Evolutionary conservation across 192 early-diverging fungal species (phyloP).

Genomic region (Coemansia reversa): DNA sequence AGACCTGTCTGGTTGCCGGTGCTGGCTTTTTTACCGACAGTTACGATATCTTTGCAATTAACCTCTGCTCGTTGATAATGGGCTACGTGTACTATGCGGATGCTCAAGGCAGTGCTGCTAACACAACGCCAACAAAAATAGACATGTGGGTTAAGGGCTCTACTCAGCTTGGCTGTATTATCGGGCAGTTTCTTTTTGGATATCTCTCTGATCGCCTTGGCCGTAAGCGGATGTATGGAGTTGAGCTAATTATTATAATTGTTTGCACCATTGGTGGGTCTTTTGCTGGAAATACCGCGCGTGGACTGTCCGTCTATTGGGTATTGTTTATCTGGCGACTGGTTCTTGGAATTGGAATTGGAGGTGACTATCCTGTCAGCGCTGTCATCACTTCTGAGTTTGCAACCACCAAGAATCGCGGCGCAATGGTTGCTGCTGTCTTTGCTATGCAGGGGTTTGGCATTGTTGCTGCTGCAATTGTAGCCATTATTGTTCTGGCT

Average conservation of each 20-base stretch:
- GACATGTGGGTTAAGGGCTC: conserved; percentile 87
- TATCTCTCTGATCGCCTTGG: conserved; percentile 84
- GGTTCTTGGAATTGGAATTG: conserved; percentile 89
- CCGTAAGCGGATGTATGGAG: conserved; percentile 84
- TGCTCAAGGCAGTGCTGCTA: conserved; percentile 29
- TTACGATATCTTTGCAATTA: conserved; percentile 94
- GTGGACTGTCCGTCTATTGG: conserved; percentile 64
- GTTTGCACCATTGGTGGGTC: conserved; percentile 78
- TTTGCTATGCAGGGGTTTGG: conserved; percentile 96
- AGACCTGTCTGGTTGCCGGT: conserved; percentile 69
- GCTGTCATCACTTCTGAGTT: conserved; percentile 93
- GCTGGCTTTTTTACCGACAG: conserved; percentile 90
- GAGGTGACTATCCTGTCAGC: conserved; percentile 94
- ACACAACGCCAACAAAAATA: conserved; percentile 63
- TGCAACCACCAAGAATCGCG: conserved; percentile 74
- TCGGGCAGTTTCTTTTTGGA: conserved; percentile 92
- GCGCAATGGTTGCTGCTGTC: conserved; percentile 85
- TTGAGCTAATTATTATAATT: conserved; percentile 89
- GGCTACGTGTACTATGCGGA: conserved; percentile 64
- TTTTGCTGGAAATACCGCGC: conserved; percentile 65
- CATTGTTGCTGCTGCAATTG: conserved; percentile 75
- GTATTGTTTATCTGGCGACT: conserved; percentile 88
- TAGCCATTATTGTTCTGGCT: conserved; percentile 68
- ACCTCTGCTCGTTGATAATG: conserved; percentile 83
- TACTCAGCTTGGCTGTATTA: conserved; percentile 82